phyloP scores from a whole-genome alignment of 2,329 filamentous ascomycete species.

The Trichoderma simmonsii region DNA sequence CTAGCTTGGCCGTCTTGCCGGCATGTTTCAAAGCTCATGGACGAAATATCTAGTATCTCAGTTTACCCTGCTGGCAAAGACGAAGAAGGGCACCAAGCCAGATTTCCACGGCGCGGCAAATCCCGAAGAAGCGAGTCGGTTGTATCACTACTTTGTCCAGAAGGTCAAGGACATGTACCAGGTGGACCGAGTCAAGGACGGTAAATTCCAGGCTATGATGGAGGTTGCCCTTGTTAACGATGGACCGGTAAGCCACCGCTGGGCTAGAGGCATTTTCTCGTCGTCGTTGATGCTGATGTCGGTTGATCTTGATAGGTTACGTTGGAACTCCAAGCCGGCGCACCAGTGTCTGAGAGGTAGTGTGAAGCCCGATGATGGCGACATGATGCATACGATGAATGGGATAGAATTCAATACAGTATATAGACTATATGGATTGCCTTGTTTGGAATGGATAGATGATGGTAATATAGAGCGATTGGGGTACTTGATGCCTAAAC shows the following conservation, averaged over 20 bases:
- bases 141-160: slow-evolving; percentile 81
- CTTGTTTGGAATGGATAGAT: not conserved
- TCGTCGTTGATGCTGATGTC: not conserved
- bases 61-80: slow-evolving; percentile 87
- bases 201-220: slow-evolving; percentile 99
- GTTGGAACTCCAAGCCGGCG: slow-evolving; percentile 27
- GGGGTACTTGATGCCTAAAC: not conserved
- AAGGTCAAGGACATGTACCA: slow-evolving; percentile 71
- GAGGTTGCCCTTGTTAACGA: slow-evolving; percentile 92
- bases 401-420: not conserved
- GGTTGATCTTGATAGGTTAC: slow-evolving; percentile 24
- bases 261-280: too few relatives aligned
- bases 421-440: not conserved
- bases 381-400: not conserved
- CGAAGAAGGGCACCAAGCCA: slow-evolving; percentile 94
- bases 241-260: slow-evolving; percentile 52
- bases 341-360: slow-evolving; percentile 21
- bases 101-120: slow-evolving; percentile 88
- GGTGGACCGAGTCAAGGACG: slow-evolving; percentile 78
- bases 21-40: not conserved
- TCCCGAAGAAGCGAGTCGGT: slow-evolving; percentile 70
- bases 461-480: not conserved
- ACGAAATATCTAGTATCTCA: slow-evolving; percentile 72
- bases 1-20: not conserved
- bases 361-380: not conserved